Conservation (phyloP, 2,329 filamentous ascomycete species). For the Phyllosticta citriasiana region DNA sequence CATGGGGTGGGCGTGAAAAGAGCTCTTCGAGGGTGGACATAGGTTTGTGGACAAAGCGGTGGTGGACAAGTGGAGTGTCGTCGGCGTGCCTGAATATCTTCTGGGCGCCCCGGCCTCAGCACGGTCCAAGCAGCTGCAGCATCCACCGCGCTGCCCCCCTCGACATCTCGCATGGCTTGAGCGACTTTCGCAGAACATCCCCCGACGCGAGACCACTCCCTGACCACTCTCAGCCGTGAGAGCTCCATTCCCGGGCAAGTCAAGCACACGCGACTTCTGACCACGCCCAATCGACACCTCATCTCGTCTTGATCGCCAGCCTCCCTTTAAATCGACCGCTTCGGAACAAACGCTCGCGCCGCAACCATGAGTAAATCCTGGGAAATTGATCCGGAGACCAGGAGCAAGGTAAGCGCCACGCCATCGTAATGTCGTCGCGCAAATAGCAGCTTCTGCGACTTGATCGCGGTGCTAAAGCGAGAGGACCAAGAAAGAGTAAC, state of each 20-base stretch:
- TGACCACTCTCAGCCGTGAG: neutral
- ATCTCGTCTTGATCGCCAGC: neutral
- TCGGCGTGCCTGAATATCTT: neutral
- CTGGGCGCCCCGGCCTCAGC: neutral
- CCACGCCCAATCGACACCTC: neutral
- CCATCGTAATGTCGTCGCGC: neutral
- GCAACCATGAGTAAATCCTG: slow-evolving; percentile 65
- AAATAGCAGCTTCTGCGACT: neutral
- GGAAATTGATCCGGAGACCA: slow-evolving; percentile 97
- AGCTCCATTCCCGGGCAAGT: neutral
- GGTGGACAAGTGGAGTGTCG: neutral
- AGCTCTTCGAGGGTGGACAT: no score
- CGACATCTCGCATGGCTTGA: neutral
- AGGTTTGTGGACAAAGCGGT: neutral
- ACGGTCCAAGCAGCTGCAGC: neutral
- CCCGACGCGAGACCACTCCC: neutral
- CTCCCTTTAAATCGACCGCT: slow-evolving; percentile 4
- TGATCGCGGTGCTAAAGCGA: neutral
- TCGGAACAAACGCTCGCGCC: neutral
- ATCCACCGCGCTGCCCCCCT: neutral
- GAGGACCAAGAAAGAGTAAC: neutral
- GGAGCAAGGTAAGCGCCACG: slow-evolving; percentile 64
- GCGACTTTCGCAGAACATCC: neutral
- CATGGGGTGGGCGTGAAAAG: no score
- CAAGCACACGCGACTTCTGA: neutral